Evolutionary conservation across 2,329 filamentous ascomycete species (phyloP).

Genomic region (Aspergillus quadricinctus): DNA sequence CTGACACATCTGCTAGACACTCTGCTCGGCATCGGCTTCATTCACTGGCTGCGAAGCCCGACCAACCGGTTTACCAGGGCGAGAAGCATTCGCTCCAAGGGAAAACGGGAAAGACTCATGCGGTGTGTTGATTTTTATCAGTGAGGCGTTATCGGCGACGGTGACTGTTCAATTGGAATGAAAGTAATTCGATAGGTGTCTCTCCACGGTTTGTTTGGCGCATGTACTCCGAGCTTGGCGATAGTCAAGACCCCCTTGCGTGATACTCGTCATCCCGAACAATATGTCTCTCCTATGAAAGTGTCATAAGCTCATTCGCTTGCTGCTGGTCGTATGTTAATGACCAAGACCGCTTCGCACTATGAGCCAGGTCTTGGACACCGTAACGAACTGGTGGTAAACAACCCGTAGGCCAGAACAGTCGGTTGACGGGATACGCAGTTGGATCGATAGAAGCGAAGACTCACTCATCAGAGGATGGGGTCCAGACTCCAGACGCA

Average conservation of each 20-base stretch:
- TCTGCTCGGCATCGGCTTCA: neutral
- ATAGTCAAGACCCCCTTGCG: neutral
- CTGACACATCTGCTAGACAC: neutral
- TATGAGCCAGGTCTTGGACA: neutral
- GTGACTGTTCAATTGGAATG: neutral
- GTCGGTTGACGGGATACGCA: neutral
- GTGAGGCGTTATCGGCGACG: neutral
- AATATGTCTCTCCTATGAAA: neutral
- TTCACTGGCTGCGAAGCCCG: neutral
- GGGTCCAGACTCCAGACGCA: too few species aligned
- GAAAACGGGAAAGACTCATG: constrained; percentile 83
- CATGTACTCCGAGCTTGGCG: neutral
- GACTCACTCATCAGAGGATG: neutral
- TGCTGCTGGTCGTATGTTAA: neutral
- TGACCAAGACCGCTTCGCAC: too few species aligned
- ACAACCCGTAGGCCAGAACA: neutral
- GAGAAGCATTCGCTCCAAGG: constrained; percentile 83
- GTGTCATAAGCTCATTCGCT: neutral
- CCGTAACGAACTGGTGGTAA: neutral
- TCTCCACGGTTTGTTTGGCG: too few species aligned
- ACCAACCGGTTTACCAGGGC: constrained; percentile 50
- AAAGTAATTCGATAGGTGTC: neutral
- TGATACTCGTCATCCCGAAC: neutral
- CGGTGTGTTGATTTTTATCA: constrained; percentile 62
- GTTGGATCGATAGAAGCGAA: neutral